Percentiles rank a stretch among this genome's conserved stretches.
These are phyloP conservation scores for Dothideomycetes sp. DNA, from an alignment of 2,329 filamentous ascomycete species.

Conservation along the genomic window DNA sequence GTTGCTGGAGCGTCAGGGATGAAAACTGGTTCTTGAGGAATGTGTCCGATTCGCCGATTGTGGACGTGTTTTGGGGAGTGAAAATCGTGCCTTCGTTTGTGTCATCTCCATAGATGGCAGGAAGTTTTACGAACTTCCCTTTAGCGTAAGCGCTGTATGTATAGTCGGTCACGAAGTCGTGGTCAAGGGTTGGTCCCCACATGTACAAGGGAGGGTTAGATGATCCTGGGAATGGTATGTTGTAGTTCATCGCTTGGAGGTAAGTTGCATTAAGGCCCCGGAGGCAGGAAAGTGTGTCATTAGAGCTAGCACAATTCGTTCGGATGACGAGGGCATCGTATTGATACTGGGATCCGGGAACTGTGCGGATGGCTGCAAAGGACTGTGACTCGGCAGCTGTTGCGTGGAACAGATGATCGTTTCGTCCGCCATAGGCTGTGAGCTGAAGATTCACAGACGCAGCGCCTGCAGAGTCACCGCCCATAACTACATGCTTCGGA, in stretches of 20 bases:
- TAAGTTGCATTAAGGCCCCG: constrained; percentile 31
- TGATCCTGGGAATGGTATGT: constrained; percentile 34
- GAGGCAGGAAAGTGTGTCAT: constrained; percentile 38
- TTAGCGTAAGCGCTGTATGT: constrained; percentile 37
- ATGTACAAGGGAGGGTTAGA: constrained; percentile 34
- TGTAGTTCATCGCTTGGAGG: constrained; percentile 36
- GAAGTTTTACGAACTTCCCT: constrained; percentile 40
- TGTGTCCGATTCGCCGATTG: constrained; percentile 35
- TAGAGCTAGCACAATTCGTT: constrained; percentile 31
- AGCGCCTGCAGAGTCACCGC: constrained; percentile 58
- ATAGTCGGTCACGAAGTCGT: constrained; percentile 38
- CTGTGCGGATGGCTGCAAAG: constrained; percentile 37
- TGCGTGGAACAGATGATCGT: constrained; percentile 41
- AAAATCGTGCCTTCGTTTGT: constrained; percentile 58
- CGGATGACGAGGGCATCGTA: constrained; percentile 41
- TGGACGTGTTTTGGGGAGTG: constrained; percentile 39
- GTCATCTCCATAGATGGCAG: constrained; percentile 44
- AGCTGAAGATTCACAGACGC: constrained; percentile 56
- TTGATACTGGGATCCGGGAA: constrained; percentile 38
- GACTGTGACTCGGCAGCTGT: constrained; percentile 44
- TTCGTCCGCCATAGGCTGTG: constrained; percentile 38
- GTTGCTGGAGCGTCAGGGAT: constrained; percentile 38
- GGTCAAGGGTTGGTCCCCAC: constrained; percentile 42
- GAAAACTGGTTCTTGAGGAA: constrained; percentile 52
- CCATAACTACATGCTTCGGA: constrained; percentile 55